phyloP scores from a whole-genome alignment of 331 rosid species.

The Saraca asoca region DNA sequence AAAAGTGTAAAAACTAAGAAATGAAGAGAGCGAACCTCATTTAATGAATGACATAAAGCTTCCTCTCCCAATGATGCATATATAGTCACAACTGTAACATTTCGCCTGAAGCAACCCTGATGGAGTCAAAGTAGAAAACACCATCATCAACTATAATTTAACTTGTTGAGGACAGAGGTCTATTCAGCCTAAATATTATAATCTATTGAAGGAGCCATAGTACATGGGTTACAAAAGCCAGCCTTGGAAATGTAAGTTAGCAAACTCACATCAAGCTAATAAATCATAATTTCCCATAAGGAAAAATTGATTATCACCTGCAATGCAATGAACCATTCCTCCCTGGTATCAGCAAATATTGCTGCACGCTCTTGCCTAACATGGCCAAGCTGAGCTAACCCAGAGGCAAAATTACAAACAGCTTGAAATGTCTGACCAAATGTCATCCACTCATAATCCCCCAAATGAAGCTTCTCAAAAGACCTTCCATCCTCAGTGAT shows the following conservation, averaged over 20 bases:
- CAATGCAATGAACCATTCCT: slow-evolving; percentile 83
- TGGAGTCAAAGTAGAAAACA: not conserved
- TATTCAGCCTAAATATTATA: too few relatives aligned
- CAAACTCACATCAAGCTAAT: too few relatives aligned
- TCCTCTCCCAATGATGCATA: slow-evolving; percentile 72
- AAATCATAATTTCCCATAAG: too few relatives aligned
- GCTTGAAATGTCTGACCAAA: slow-evolving; percentile 62
- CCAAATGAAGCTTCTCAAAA: slow-evolving; percentile 79
- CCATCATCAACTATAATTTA: not conserved
- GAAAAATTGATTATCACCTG: slow-evolving; percentile 18
- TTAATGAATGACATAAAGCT: slow-evolving; percentile 64
- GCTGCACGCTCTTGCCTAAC: slow-evolving; percentile 67
- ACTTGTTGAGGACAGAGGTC: too few relatives aligned
- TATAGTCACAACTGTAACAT: slow-evolving; percentile 66
- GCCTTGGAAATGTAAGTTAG: too few relatives aligned
- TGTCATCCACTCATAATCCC: slow-evolving; percentile 77
- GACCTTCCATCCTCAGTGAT: slow-evolving; percentile 54
- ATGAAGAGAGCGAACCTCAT: slow-evolving; percentile 59
- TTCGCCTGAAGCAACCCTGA: slow-evolving; percentile 70
- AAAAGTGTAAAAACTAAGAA: slow-evolving; percentile 18
- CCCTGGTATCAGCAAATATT: slow-evolving; percentile 85
- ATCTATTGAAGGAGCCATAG: too few relatives aligned
- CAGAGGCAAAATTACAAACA: slow-evolving; percentile 68
- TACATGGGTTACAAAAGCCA: too few relatives aligned
- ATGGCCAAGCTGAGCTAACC: slow-evolving; percentile 67